Conservation (phyloP, 345 rosid species). For the Boechera stricta region DNA sequence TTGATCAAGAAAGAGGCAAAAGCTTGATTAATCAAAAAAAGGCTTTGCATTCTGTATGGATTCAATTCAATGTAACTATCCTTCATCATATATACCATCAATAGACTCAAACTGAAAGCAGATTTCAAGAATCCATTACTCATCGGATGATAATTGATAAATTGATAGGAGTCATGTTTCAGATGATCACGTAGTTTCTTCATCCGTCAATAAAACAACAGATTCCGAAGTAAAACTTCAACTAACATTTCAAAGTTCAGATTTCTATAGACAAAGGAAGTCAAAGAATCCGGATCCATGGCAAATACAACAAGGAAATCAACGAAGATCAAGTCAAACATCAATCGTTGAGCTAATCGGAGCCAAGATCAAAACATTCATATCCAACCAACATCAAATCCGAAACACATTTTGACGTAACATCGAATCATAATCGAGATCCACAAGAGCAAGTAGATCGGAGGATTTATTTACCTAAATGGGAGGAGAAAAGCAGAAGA, state of each 20-base stretch:
- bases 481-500: neutral
- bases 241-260: neutral
- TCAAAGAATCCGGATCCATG: neutral
- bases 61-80: neutral
- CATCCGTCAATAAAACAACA: neutral
- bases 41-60: neutral
- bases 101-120: neutral
- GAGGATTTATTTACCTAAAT: slow-evolving; percentile 4
- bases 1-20: neutral
- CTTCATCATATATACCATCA: neutral
- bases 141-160: neutral
- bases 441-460: neutral
- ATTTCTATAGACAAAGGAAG: neutral
- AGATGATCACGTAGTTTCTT: neutral
- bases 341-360: neutral
- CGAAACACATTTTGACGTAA: neutral
- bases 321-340: neutral
- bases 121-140: neutral
- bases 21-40: neutral
- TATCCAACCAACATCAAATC: neutral
- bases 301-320: neutral
- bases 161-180: neutral
- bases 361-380: neutral
- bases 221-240: slow-evolving; percentile 5
- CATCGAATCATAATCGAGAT: neutral